Base-by-base conservation (phyloP, 345 rosid species). In the Salix suchowensis region DNA sequence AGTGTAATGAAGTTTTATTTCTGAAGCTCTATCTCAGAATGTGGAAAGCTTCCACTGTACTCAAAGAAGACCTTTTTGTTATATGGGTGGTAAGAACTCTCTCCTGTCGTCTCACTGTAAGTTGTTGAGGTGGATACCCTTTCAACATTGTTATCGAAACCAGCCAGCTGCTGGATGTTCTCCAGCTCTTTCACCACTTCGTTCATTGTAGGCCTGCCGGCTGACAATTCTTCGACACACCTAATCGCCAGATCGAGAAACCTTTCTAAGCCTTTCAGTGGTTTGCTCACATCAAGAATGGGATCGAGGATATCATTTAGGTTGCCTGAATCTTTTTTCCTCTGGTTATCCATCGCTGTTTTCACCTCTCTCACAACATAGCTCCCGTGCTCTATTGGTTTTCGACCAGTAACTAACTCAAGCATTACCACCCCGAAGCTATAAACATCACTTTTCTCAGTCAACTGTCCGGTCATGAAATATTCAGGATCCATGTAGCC, bases 121-220 rank as follows among this genome's bases (percentile, higher is more conserved):
- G 75, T 88, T 54, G 82, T 88, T 2, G 98, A 89, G 69, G 85
- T 77, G n/a, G 88, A 54, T 14, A 88, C 89, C 1, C 90, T 89
- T 66, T 89, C 89, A 2, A 78, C 84, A 65, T 84, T 87, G 4
- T 90, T 90, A 62, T 88, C 87, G 74, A 88, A 18, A 4, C 98
- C 93, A 1, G 91, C 89, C 36, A 81, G 75, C 79, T 88, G 82
- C 92, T 92, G 78, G 46, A 91, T 88, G 67, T 32, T 81, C 83
- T 94, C 98, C 11, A 94, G 90, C 85, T 86, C 96, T 76, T 89
- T 92, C 44, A 86, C 91, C 55, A 83, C 92, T 44, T 92, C 94
- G 64, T 94, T 84, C 96, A 92, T 92, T 4, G 92, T 71, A 62
- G 97, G 98, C 79, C 97, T 78, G 23, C 82, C 84, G 1, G 71